Conservation (phyloP, 306 rosid genomes). For the Malus asiatica region DNA sequence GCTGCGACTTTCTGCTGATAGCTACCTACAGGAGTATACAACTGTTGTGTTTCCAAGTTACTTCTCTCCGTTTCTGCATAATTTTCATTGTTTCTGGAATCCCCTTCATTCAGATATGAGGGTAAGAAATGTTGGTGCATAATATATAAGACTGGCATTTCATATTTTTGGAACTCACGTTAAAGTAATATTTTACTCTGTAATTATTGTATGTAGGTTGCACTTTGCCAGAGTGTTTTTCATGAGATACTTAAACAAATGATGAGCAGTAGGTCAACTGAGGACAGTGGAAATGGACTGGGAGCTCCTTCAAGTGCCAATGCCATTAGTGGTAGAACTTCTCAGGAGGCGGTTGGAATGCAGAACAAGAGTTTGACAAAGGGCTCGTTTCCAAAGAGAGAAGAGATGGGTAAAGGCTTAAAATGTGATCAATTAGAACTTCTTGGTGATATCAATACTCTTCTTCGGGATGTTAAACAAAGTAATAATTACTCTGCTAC, state of each 20-base stretch:
- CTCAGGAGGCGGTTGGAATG: constrained; percentile 48
- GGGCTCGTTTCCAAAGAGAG: constrained; percentile 37
- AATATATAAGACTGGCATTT: constrained; percentile 4
- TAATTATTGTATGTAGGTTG: constrained; percentile 43
- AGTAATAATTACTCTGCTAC: constrained; percentile 41
- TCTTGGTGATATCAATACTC: constrained; percentile 64
- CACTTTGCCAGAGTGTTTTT: constrained; percentile 84
- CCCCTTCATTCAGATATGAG: constrained; percentile 91
- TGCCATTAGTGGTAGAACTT: constrained; percentile 28
- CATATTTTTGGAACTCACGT: constrained; percentile 14
- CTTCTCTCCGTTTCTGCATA: constrained; percentile 87
- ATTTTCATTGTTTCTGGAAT: constrained; percentile 86
- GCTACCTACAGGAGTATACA: constrained; percentile 73
- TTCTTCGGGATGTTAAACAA: constrained; percentile 65
- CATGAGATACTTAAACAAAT: constrained; percentile 87
- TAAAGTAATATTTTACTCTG: constrained; percentile 15
- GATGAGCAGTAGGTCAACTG: constrained; percentile 50
- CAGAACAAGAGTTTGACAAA: constrained; percentile 46
- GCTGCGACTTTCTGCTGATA: constrained; percentile 75
- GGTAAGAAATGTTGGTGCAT: constrained; percentile 34
- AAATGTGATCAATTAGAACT: constrained; percentile 58
- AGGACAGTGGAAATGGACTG: constrained; percentile 27
- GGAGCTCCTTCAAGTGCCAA: constrained; percentile 24
- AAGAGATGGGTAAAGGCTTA: constrained; percentile 48
- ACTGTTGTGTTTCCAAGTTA: constrained; percentile 73